Evolutionary conservation across 73 alveolate species (phyloP).

Genomic region (Paraurostyla sp.): DNA sequence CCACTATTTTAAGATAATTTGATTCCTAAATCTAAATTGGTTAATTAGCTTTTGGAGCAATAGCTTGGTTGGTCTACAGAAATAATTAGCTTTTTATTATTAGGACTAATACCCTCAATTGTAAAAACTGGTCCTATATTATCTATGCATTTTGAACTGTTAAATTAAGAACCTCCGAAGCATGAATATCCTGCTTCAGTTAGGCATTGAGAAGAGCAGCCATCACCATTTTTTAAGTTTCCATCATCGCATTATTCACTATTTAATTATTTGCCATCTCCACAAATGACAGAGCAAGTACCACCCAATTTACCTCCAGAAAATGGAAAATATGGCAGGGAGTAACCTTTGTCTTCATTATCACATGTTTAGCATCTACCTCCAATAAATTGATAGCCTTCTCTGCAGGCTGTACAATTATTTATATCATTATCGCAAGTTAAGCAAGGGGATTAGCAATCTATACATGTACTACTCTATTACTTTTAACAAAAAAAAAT

Average conservation of each 20-base stretch:
- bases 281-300: constrained; percentile 10
- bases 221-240: neutral
- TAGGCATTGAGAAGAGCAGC: neutral
- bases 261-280: neutral
- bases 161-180: neutral
- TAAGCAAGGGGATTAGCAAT: neutral
- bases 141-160: neutral
- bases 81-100: neutral
- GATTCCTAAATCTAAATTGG: too few species aligned
- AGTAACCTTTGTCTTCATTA: neutral
- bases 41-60: neutral
- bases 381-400: neutral
- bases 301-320: constrained; percentile 33
- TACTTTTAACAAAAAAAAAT: neutral
- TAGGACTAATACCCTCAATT: neutral
- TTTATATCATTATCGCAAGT: neutral
- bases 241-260: constrained; percentile 36
- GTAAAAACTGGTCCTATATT: constrained; percentile 4
- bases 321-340: neutral
- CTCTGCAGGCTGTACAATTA: constrained; percentile 2
- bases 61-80: neutral
- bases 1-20: too few species aligned
- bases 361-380: neutral
- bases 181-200: neutral
- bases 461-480: too few species aligned